Conservation (phyloP, 2,329 filamentous ascomycete genomes). For the Fusarium proliferatum region DNA sequence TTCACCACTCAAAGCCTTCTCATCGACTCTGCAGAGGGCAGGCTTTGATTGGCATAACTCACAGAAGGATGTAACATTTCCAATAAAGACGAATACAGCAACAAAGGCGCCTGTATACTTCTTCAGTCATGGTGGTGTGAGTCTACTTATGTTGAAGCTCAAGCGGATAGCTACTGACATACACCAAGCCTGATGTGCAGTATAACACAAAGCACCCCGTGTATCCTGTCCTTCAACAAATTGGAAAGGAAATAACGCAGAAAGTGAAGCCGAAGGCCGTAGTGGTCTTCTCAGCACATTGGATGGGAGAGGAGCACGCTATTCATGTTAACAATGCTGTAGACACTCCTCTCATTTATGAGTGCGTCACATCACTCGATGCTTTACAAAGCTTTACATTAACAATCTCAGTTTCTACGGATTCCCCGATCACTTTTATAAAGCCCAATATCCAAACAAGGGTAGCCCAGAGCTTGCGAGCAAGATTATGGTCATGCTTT, state of each 20-base stretch:
- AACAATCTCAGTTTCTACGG: constrained; percentile 69
- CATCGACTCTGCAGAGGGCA: constrained; percentile 39
- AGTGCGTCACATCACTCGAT: constrained; percentile 54
- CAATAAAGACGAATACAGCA: background rate
- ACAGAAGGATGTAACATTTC: constrained; percentile 13
- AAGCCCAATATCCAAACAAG: constrained; percentile 72
- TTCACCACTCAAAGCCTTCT: constrained; percentile 38
- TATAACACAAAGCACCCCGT: constrained; percentile 76
- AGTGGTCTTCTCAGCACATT: constrained; percentile 82
- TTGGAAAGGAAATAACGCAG: constrained; percentile 76
- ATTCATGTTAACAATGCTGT: constrained; percentile 75
- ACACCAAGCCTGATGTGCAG: constrained; percentile 69
- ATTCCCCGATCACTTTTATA: constrained; percentile 76
- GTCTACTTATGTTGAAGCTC: constrained; percentile 17
- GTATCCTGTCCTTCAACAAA: constrained; percentile 70
- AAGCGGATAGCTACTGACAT: background rate
- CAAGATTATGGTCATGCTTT: constrained; percentile 66
- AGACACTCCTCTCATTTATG: constrained; percentile 75
- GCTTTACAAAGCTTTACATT: constrained; percentile 6
- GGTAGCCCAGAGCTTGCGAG: constrained; percentile 70
- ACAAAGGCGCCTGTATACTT: constrained; percentile 58
- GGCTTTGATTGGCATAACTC: constrained; percentile 29
- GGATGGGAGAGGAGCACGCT: constrained; percentile 68
- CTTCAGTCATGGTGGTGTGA: constrained; percentile 62
- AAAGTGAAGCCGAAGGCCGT: constrained; percentile 77